These are phyloP conservation scores for Ogataea pignaliae DNA, from an alignment of 805 yeast genomes.

Conservation along the genomic window DNA sequence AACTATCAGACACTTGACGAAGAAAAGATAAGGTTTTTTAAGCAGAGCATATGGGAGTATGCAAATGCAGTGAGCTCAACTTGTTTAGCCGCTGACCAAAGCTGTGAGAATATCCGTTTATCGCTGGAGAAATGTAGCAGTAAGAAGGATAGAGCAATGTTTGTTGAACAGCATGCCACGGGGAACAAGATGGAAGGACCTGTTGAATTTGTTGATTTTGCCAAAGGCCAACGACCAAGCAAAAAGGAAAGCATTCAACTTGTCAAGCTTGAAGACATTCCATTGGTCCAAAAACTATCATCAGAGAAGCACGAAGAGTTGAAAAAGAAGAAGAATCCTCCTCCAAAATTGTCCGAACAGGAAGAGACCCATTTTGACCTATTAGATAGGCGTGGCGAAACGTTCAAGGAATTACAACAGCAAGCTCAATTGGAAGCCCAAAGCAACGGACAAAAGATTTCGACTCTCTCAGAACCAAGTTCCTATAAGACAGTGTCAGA, in stretches of 20 bases:
- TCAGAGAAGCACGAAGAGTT: slow-evolving; percentile 9
- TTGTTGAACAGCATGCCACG: slow-evolving; percentile 53
- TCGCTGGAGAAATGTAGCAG: slow-evolving; percentile 67
- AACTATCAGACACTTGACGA: slow-evolving; percentile 65
- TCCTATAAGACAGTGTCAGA: slow-evolving; percentile 28
- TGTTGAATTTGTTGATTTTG: slow-evolving; percentile 60
- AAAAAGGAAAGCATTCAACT: slow-evolving; percentile 1
- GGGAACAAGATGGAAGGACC: slow-evolving; percentile 59
- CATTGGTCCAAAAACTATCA: slow-evolving; percentile 6
- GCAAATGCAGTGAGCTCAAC: slow-evolving; percentile 69
- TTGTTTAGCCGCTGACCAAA: slow-evolving; percentile 75
- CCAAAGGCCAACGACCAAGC: slow-evolving; percentile 24
- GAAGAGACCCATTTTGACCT: slow-evolving; percentile 24
- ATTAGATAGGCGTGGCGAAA: slow-evolving; percentile 26
- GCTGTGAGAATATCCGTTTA: slow-evolving; percentile 67
- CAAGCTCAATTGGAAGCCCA: slow-evolving; percentile 23
- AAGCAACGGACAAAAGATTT: slow-evolving; percentile 2
- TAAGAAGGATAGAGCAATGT: slow-evolving; percentile 49
- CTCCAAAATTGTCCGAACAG: slow-evolving; percentile 25
- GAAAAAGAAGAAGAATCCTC: slow-evolving; percentile 19
- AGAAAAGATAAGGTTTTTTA: slow-evolving; percentile 65
- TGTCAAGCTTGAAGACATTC: slow-evolving; percentile 16
- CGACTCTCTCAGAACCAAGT: slow-evolving; percentile 22
- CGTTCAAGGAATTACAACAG: slow-evolving; percentile 25
- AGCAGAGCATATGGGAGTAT: slow-evolving; percentile 71